Conservation (phyloP, 2,329 filamentous ascomycete genomes). For the Hymenoscyphus albidus region DNA sequence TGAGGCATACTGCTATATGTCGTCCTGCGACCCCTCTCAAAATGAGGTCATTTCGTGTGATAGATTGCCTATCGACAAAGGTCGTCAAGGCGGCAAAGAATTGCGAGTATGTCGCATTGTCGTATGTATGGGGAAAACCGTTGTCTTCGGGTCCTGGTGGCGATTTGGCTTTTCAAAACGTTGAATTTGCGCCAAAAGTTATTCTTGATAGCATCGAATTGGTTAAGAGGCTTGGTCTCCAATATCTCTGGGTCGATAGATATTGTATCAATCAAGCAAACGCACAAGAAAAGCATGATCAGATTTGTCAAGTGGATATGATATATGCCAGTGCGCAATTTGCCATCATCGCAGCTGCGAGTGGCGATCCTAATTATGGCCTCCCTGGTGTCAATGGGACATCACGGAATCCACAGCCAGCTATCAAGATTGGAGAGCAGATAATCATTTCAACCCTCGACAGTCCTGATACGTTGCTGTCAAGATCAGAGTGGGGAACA, state of each 20-base stretch:
- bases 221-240: slow-evolving; percentile 20
- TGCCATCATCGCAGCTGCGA: slow-evolving; percentile 26
- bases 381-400: slow-evolving; percentile 24
- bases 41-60: background rate
- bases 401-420: slow-evolving; percentile 4
- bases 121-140: background rate
- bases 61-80: background rate
- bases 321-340: slow-evolving; percentile 26
- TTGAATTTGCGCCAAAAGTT: background rate
- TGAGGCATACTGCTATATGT: background rate
- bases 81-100: background rate
- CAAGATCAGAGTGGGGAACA: slow-evolving; percentile 15
- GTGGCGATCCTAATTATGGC: slow-evolving; percentile 18
- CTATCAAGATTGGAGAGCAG: slow-evolving; percentile 4
- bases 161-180: fast-evolving
- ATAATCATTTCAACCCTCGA: slow-evolving; percentile 6
- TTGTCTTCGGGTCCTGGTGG: too few species aligned
- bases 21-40: background rate
- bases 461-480: background rate
- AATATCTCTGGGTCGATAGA: slow-evolving; percentile 33
- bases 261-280: slow-evolving; percentile 32
- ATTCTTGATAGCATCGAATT: slow-evolving; percentile 26
- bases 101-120: background rate
- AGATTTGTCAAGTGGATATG: slow-evolving; percentile 22
- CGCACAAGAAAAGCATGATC: slow-evolving; percentile 12